Evolutionary conservation across 2,329 filamentous ascomycete species (phyloP).

Genomic region (Ophiostoma montium): DNA sequence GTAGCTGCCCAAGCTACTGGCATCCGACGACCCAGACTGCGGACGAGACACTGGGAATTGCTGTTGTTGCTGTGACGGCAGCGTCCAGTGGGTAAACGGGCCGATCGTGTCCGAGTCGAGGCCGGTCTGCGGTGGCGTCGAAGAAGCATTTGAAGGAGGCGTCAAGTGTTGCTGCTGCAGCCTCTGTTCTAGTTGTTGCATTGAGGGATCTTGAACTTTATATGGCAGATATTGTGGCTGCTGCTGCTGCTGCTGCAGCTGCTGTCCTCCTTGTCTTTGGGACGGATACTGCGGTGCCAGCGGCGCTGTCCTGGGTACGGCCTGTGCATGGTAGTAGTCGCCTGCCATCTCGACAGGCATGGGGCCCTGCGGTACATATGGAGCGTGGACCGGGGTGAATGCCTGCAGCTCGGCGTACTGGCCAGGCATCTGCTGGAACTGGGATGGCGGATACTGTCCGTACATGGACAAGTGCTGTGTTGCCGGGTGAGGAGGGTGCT

Average conservation of each 20-base stretch:
- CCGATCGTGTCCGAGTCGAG: not conserved
- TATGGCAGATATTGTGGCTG: not conserved
- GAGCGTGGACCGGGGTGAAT: not conserved
- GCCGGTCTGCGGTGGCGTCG: conserved; percentile 4
- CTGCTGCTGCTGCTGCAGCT: not conserved
- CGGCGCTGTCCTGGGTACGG: conserved; percentile 7
- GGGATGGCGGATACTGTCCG: not conserved
- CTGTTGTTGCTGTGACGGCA: not conserved
- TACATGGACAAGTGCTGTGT: conserved; percentile 6
- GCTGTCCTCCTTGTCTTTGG: too few species aligned
- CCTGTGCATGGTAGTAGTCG: conserved; percentile 30
- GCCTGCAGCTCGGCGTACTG: conserved; percentile 27
- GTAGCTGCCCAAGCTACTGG: conserved; percentile 10
- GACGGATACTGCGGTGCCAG: conserved; percentile 10
- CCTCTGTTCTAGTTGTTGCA: not conserved
- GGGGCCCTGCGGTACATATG: conserved; percentile 10
- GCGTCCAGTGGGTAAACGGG: not conserved
- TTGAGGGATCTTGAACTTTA: conserved; percentile 16
- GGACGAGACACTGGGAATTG: conserved; percentile 20
- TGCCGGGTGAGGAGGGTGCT: conserved; percentile 1
- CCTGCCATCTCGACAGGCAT: conserved; percentile 28
- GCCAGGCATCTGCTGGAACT: conserved; percentile 9
- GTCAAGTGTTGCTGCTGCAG: not conserved
- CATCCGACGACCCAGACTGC: conserved; percentile 22
- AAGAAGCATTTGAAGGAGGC: conserved; percentile 6